Conservation (phyloP, 2,329 filamentous ascomycete species). For the Rutstroemia sp. region DNA sequence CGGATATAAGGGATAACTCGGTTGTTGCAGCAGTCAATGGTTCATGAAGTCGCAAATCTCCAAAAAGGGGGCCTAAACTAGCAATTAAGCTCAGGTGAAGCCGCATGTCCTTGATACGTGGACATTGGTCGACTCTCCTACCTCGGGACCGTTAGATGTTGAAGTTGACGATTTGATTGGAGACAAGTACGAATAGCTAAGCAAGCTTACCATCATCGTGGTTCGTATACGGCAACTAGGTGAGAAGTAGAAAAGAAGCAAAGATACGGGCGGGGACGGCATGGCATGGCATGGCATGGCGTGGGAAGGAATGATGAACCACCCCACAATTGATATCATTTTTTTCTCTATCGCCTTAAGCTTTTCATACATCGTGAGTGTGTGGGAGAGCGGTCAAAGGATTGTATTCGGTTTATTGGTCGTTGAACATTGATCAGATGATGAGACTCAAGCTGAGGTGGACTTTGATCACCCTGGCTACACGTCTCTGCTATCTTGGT, state of each 20-base stretch:
- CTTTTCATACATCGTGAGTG: background rate
- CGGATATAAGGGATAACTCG: no score
- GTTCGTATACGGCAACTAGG: background rate
- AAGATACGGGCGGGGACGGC: background rate
- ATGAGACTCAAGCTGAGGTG: slow-evolving; percentile 1
- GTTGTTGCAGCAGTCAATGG: background rate
- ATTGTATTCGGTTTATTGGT: background rate
- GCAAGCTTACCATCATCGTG: background rate
- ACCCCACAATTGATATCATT: slow-evolving; percentile 10
- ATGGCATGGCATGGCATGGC: background rate
- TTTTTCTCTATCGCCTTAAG: background rate
- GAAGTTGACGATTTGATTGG: no score
- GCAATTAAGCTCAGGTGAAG: background rate
- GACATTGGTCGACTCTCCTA: background rate
- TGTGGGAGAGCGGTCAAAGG: background rate
- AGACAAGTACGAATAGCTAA: background rate
- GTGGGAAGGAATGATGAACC: background rate
- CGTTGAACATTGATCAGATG: slow-evolving; percentile 6
- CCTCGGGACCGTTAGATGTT: background rate
- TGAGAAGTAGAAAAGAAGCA: background rate
- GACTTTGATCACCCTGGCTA: background rate
- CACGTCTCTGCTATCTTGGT: background rate
- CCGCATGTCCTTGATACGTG: background rate
- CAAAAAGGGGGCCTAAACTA: background rate
- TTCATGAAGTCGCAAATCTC: background rate